A percentile compares a stretch with the other conserved stretches of the same genome.
Conservation (phyloP, 345 rosid genomes). For the Mallotus nudiflorus region DNA sequence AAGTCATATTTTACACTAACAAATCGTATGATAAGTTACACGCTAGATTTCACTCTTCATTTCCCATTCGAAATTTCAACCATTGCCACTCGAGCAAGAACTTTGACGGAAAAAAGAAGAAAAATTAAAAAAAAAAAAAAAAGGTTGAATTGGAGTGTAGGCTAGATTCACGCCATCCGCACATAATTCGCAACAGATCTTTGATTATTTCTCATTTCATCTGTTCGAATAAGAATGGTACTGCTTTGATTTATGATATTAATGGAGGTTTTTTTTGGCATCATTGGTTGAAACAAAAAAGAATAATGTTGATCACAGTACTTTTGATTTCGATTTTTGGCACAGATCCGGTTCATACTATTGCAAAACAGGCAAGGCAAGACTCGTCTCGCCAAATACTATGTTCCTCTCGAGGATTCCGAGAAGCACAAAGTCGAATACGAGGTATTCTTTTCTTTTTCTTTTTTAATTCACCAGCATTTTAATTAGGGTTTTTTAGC, state of each 20-base stretch:
- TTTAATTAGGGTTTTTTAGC: background rate
- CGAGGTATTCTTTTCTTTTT: conserved; percentile 52
- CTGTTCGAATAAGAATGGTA: conserved; percentile 9
- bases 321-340: background rate
- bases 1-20: background rate
- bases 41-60: background rate
- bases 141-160: background rate
- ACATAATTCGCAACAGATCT: background rate
- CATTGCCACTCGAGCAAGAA: background rate
- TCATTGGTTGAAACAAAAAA: background rate
- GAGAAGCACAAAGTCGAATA: conserved; percentile 98
- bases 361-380: conserved; percentile 98
- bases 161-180: background rate
- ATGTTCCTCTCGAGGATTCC: conserved; percentile 94
- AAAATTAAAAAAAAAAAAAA: background rate
- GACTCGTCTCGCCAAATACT: conserved; percentile 98
- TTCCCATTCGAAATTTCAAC: conserved; percentile 5
- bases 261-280: background rate
- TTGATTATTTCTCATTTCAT: background rate
- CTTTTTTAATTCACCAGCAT: background rate
- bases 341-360: conserved; percentile 95
- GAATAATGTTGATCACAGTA: no score
- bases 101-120: background rate
- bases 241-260: background rate
- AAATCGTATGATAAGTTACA: background rate